phyloP scores from a whole-genome alignment of 2,329 filamentous ascomycete genomes.

The Aspergillus pseudoterreus region DNA sequence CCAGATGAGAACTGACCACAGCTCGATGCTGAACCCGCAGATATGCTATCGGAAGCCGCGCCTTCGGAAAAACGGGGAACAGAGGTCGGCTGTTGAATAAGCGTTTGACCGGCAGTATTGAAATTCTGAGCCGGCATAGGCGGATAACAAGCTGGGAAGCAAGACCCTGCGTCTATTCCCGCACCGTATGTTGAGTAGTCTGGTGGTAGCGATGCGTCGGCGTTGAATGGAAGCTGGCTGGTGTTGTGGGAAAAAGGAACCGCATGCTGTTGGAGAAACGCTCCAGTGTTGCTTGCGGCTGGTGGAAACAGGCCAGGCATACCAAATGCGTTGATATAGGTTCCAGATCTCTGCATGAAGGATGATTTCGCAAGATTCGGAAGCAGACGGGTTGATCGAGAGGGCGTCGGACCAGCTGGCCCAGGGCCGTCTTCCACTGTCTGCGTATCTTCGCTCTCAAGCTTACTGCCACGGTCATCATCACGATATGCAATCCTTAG shows the following conservation, averaged over 20 bases:
- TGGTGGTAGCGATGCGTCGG: too few relatives aligned
- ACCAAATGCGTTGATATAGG: too few relatives aligned
- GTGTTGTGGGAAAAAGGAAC: too few relatives aligned
- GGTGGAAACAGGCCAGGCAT: too few relatives aligned
- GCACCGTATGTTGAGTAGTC: too few relatives aligned
- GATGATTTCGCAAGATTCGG: too few relatives aligned
- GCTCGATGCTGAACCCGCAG: constrained; percentile 1
- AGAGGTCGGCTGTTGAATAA: not conserved
- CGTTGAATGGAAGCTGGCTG: too few relatives aligned
- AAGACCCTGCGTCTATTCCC: too few relatives aligned
- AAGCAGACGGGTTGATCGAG: not conserved
- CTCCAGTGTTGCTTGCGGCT: too few relatives aligned
- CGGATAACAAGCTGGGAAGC: too few relatives aligned
- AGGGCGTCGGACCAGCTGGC: not conserved
- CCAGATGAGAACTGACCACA: constrained; percentile 6
- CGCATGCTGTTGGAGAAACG: too few relatives aligned
- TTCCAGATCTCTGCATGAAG: too few relatives aligned
- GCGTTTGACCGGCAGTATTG: not conserved
- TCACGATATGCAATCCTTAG: not conserved
- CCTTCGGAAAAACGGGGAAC: not conserved
- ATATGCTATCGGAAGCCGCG: not conserved
- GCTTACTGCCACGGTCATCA: not conserved
- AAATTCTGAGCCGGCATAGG: not conserved
- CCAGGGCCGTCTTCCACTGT: not conserved
- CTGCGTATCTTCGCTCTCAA: not conserved